phyloP scores from a whole-genome alignment of 306 rosid species.

The Trifolium dubium region DNA sequence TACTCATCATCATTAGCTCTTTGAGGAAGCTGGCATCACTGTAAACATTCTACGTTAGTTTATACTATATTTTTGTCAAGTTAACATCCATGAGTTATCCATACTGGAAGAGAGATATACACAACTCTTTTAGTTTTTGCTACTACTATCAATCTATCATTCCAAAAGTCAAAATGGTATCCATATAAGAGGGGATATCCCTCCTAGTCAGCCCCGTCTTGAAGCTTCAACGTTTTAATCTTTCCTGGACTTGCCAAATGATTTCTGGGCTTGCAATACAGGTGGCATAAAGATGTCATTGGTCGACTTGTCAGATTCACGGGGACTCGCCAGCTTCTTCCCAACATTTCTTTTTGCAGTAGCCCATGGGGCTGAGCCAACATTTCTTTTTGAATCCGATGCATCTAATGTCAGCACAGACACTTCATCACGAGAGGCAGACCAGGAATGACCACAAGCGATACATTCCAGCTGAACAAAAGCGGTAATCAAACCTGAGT shows the following conservation, averaged over 20 bases:
- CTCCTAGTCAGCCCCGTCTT: slow-evolving; percentile 46
- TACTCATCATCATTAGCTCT: neutral
- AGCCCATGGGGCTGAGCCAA: slow-evolving; percentile 84
- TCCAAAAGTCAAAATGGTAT: neutral
- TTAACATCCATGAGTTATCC: neutral
- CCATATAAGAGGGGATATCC: slow-evolving; percentile 4
- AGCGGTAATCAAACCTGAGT: slow-evolving; percentile 24
- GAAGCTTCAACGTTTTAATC: slow-evolving; percentile 54
- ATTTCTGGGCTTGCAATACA: slow-evolving; percentile 64
- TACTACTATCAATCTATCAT: slow-evolving; percentile 9
- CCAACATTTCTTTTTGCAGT: slow-evolving; percentile 87
- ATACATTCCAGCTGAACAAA: slow-evolving; percentile 86
- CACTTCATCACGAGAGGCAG: slow-evolving; percentile 77
- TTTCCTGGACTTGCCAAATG: slow-evolving; percentile 62
- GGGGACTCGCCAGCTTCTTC: slow-evolving; percentile 80
- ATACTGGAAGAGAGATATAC: slow-evolving; percentile 23
- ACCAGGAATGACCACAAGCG: slow-evolving; percentile 87
- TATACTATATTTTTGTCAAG: neutral
- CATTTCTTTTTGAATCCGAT: slow-evolving; percentile 55
- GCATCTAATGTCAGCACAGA: slow-evolving; percentile 75
- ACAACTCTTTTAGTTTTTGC: slow-evolving; percentile 9
- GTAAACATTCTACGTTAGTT: neutral
- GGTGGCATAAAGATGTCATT: slow-evolving; percentile 61
- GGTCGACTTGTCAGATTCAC: slow-evolving; percentile 55
- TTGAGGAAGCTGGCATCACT: neutral